These are phyloP conservation scores for Tanacetum coccineum DNA, from an alignment of 129 eudicot genomes.

Conservation along the genomic window DNA sequence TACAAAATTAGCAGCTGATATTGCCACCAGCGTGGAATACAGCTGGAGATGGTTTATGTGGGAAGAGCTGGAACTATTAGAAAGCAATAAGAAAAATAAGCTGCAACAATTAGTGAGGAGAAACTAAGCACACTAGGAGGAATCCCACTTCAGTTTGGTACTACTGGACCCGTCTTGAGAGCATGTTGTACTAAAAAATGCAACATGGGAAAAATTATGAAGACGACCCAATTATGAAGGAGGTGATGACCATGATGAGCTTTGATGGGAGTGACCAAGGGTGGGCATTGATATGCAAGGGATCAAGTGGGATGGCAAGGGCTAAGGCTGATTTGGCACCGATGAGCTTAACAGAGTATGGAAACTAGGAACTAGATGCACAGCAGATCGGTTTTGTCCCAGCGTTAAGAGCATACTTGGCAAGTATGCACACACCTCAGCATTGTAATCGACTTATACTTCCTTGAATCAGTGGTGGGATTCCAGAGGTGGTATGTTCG, in stretches of 20 bases:
- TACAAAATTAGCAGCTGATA: constrained; percentile 35
- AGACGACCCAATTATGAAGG: constrained; percentile 55
- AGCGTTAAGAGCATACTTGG: too few species aligned
- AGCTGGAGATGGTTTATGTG: constrained; percentile 69
- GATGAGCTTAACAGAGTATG: constrained; percentile 31
- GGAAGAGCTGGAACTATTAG: constrained; percentile 66
- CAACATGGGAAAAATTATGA: constrained; percentile 53
- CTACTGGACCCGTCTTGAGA: constrained; percentile 89
- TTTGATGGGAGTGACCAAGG: constrained; percentile 68
- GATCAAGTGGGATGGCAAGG: constrained; percentile 48
- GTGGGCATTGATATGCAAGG: constrained; percentile 68
- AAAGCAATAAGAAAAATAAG: constrained; percentile 45
- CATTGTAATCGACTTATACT: too few species aligned
- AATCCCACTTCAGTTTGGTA: constrained; percentile 65
- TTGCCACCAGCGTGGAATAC: constrained; percentile 34
- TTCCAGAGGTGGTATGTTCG: constrained; percentile 82
- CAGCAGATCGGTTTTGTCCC: too few species aligned
- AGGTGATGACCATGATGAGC: constrained; percentile 67
- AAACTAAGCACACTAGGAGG: constrained; percentile 47
- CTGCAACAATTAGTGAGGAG: constrained; percentile 34
- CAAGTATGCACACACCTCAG: too few species aligned
- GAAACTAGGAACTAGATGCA: too few species aligned
- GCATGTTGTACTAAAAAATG: constrained; percentile 84
- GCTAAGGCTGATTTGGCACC: constrained; percentile 48
- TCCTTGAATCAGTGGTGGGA: constrained; percentile 54